Conservation (phyloP, 352 stramenopile genomes). For the Thalassiosira mediterranea region DNA sequence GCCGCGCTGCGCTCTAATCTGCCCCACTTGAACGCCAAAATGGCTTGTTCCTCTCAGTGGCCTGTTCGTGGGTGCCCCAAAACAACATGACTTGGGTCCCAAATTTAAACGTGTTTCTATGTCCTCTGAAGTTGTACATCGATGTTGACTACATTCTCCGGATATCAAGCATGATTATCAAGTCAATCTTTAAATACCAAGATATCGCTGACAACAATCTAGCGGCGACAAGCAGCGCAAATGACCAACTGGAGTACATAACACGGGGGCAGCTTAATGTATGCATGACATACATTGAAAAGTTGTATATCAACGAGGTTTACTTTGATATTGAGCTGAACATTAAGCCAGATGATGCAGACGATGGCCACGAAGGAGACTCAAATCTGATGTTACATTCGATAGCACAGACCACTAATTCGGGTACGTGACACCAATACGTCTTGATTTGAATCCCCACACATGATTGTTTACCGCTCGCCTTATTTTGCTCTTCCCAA, state of each 20-base stretch:
- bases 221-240: slow-evolving; percentile 29
- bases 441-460: not conserved
- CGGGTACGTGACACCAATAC: slow-evolving; percentile 23
- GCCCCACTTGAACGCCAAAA: not conserved
- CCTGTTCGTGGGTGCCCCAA: slow-evolving; percentile 10
- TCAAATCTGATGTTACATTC: slow-evolving; percentile 39
- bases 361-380: slow-evolving; percentile 22
- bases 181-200: slow-evolving; percentile 48
- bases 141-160: slow-evolving; percentile 64
- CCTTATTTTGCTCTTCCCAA: not conserved
- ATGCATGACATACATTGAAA: slow-evolving; percentile 63
- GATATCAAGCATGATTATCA: slow-evolving; percentile 47
- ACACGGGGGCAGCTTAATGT: slow-evolving; percentile 30
- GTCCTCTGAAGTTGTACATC: slow-evolving; percentile 55
- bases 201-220: slow-evolving; percentile 22
- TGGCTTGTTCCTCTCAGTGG: slow-evolving; percentile 1
- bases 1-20: not conserved
- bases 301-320: slow-evolving; percentile 49
- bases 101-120: slow-evolving; percentile 32
- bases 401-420: slow-evolving; percentile 54
- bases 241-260: slow-evolving; percentile 44
- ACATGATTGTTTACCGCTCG: slow-evolving; percentile 4
- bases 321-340: slow-evolving; percentile 62
- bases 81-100: slow-evolving; percentile 64
- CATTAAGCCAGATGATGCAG: slow-evolving; percentile 52